phyloP scores from a whole-genome alignment of 2,329 filamentous ascomycete species.

The Phialemonium atrogriseum region DNA sequence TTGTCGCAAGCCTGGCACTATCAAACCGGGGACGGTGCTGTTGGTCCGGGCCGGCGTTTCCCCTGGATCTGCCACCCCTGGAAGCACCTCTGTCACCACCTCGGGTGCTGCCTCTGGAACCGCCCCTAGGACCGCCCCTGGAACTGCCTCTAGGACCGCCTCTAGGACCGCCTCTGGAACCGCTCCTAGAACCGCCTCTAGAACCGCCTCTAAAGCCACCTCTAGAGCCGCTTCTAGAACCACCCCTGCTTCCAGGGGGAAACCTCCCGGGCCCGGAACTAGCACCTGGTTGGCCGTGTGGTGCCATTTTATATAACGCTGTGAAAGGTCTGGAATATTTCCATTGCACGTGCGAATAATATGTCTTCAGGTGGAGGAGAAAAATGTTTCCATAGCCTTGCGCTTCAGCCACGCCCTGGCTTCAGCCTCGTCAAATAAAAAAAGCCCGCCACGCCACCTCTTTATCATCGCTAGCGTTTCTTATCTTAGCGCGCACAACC shows the following conservation, averaged over 20 bases:
- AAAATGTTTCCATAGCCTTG: slow-evolving; percentile 3
- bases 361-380: slow-evolving; percentile 7
- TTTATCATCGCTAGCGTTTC: slow-evolving; percentile 10
- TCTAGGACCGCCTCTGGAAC: slow-evolving; percentile 14
- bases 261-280: not conserved
- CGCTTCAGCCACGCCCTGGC: slow-evolving; percentile 4
- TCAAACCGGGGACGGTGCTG: slow-evolving; percentile 32
- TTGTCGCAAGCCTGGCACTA: slow-evolving; percentile 34
- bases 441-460: not conserved
- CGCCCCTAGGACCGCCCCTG: slow-evolving; percentile 17
- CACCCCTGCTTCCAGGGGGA: no score
- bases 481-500: slow-evolving; percentile 51
- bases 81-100: slow-evolving; percentile 5
- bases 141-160: slow-evolving; percentile 13
- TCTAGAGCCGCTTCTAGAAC: slow-evolving; percentile 16
- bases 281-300: no score
- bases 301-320: no score
- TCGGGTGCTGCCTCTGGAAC: slow-evolving; percentile 8
- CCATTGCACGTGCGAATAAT: no score
- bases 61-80: slow-evolving; percentile 5
- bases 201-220: no score
- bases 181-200: no score
- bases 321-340: no score
- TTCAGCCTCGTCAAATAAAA: slow-evolving; percentile 10
- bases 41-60: not conserved